Base-by-base conservation (phyloP, 352 stramenopile species). In the Pythium insidiosum region DNA sequence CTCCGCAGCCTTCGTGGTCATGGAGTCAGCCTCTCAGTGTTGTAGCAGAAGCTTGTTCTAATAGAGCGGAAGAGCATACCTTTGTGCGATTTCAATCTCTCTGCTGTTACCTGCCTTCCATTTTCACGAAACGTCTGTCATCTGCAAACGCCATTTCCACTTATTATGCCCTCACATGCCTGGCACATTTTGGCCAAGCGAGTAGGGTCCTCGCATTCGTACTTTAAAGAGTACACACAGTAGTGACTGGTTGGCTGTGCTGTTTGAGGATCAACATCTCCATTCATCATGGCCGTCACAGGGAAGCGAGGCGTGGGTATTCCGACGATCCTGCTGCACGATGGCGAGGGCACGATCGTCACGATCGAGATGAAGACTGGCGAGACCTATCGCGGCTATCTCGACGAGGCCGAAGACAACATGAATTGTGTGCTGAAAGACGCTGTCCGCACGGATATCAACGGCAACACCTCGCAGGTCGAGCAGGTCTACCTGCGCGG, bases 381-480 rank as follows among this genome's bases (percentile, higher is more conserved):
- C 26, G 81, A 94, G 61, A 84, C 74, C 43, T 94, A 91, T 57
- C 78, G 81, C 22, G 81, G 81, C 0, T 81, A 80, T 58, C 58
- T 94, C 43, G 76, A 90, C 61, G 81, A 94, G 64, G 87, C 76
- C 7, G 81, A 94, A 55, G 81, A 94, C 65, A 94, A 90, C 63
- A 94, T 94, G 81, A 94, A 94, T 62, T 94, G 81, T 67, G 60
- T 89, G 56, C 68, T 94, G 58, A 91, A 84, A 43, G 81, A 94
- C 53, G 81, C 72, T n/a, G 78, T 88, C 38, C 73, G 72, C 52
- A 94, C 77, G 9, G 73, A 90, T 47, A 63, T 86, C 45, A 74
- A 88, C 43, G 81, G 81, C 66, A 88, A 85, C 49, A 87, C 69
- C 16, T 75, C 69, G 19, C 68, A 81, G 29, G 63, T 88, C 49